Base-by-base conservation (phyloP, 345 rosid species). In the Gynandropsis gynandra region DNA sequence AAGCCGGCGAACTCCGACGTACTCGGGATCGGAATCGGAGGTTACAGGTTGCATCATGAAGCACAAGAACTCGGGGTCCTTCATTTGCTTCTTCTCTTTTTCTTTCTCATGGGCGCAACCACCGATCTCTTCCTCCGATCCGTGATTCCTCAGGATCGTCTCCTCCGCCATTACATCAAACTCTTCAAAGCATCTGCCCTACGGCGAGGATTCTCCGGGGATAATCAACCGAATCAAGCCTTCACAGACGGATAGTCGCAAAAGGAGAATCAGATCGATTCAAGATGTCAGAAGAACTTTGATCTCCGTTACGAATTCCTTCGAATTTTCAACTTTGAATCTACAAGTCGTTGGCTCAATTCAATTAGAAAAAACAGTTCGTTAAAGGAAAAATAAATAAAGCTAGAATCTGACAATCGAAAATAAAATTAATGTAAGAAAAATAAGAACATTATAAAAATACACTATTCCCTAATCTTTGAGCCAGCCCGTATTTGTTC, bases 1-100 rank as follows among this genome's bases (percentile, higher is more conserved):
- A 51, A 92, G 72, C 11, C 95, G 93, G 35, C 98, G 96, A 42
- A 80, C 62, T 57, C 87, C 96, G 64, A 82, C 21, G 48, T 84
- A 92, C 7, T 64, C 69, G 13, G 81, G 84, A 79, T 78, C 86
- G 58, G 75, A 77, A 50, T 80, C 80, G 45, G 84, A 9, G 41
- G 63, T 65, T 19, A 52, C 45, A 1, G 98, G 89, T 27, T 92
- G 96, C 65, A 92, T 82, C 77, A 82, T 67, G 68, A 95, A 85
- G 56, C 84, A 51, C 57, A 87, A 72, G 48, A 82, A 59, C 68
- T 80, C 95, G 10, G 72, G 87, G 82, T 82, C 93, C 59, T 68
- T 66, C 43, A 53, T 31, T 52, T 64, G 64, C 10, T 59, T 42
- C 40, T 49, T 54, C 33, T 19, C 61, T 35, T 43, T 59, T 16